A percentile compares a stretch with the other conserved stretches of the same genome.
Evolutionary conservation across 495 filamentous ascomycete species (phyloP).

Genomic region (Annulohypoxylon moriforme): DNA sequence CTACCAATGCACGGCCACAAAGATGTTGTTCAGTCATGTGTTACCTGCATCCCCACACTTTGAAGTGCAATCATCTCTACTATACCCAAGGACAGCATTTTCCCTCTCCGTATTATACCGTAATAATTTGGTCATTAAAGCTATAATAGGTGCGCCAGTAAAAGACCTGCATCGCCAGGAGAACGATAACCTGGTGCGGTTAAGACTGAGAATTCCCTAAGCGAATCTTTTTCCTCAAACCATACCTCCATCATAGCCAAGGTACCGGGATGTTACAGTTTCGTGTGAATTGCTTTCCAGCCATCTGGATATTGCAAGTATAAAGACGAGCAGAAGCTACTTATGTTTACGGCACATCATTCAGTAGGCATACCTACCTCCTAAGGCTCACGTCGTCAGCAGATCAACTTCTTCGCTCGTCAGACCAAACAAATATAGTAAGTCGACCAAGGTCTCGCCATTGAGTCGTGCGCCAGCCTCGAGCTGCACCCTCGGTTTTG

Average conservation of each 20-base stretch:
- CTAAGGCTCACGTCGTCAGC: slow-evolving; percentile 50
- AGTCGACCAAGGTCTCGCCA: slow-evolving; percentile 77
- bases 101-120: neutral
- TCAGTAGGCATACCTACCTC: slow-evolving; percentile 21
- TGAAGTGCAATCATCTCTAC: slow-evolving; percentile 14
- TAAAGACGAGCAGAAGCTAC: slow-evolving; percentile 12
- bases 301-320: slow-evolving; percentile 14
- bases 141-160: slow-evolving; percentile 8
- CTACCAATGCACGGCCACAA: neutral
- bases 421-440: slow-evolving; percentile 87
- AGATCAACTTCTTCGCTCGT: slow-evolving; percentile 71
- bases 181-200: slow-evolving; percentile 6
- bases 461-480: slow-evolving; percentile 86
- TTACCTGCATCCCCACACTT: neutral
- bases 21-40: neutral
- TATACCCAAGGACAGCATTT: neutral
- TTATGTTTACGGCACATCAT: slow-evolving; percentile 24
- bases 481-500: slow-evolving; percentile 90
- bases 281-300: neutral
- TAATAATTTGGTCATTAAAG: slow-evolving; percentile 8
- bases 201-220: neutral
- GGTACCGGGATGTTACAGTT: neutral
- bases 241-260: slow-evolving; percentile 5
- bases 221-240: too few relatives aligned
- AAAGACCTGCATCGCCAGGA: neutral